These are phyloP conservation scores for Diophrys sp. DNA, from an alignment of 73 alveolate species.

Conservation along the genomic window DNA sequence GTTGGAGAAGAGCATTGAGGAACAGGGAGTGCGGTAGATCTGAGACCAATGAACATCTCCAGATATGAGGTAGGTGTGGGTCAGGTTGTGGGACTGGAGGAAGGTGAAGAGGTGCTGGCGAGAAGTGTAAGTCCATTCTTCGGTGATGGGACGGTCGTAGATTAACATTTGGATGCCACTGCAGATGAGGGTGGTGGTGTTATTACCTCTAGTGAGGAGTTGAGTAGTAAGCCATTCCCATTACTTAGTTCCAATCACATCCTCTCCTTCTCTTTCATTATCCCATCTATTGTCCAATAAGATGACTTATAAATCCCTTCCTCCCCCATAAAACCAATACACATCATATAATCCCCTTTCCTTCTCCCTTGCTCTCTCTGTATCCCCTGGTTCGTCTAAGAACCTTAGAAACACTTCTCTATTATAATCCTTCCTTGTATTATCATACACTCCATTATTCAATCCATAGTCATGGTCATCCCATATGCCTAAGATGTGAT, in stretches of 20 bases:
- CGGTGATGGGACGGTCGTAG: background rate
- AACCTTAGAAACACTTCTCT: conserved; percentile 64
- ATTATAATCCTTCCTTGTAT: conserved; percentile 25
- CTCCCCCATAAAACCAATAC: conserved; percentile 24
- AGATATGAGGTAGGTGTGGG: conserved; percentile 40
- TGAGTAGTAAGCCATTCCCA: conserved; percentile 69
- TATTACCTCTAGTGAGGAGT: conserved; percentile 27
- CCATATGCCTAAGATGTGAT: conserved; percentile 36
- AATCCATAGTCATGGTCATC: conserved; percentile 60
- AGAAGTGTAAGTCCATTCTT: background rate
- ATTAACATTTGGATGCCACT: conserved; percentile 41
- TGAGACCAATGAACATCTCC: conserved; percentile 85
- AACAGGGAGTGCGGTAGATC: conserved; percentile 51
- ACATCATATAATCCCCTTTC: conserved; percentile 62
- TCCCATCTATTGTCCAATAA: conserved; percentile 70
- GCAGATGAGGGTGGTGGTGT: conserved; percentile 46
- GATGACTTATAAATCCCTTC: conserved; percentile 36
- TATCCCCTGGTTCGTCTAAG: conserved; percentile 57
- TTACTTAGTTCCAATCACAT: conserved; percentile 57
- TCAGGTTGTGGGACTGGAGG: too few relatives aligned
- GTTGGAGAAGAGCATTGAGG: conserved; percentile 28
- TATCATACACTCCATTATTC: conserved; percentile 60
- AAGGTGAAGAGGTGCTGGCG: background rate
- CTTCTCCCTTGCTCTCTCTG: conserved; percentile 31
- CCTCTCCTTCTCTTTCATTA: conserved; percentile 21